Conservation (phyloP, 805 yeast species). For the Metahyphopichia silvanorum region DNA sequence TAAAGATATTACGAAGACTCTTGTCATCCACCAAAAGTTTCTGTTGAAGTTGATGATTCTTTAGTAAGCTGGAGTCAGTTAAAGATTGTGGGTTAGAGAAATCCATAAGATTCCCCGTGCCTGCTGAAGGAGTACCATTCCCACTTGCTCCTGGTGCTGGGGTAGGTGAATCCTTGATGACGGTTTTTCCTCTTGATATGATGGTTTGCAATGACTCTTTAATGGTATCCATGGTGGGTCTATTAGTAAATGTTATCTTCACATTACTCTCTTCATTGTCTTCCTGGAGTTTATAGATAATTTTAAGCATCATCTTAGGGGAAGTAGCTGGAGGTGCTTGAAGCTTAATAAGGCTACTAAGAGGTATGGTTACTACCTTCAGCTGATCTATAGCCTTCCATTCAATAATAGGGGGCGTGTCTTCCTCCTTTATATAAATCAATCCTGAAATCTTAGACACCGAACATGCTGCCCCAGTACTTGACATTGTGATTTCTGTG, state of each 20-base stretch:
- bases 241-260: conserved; percentile 61
- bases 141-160: conserved; percentile 5
- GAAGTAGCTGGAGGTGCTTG: conserved; percentile 69
- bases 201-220: conserved; percentile 66
- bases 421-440: conserved; percentile 38
- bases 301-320: conserved; percentile 63
- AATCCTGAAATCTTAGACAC: conserved; percentile 40
- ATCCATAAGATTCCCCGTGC: conserved; percentile 12
- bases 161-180: conserved; percentile 37
- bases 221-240: conserved; percentile 73
- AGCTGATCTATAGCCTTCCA: conserved; percentile 44
- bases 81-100: conserved; percentile 24
- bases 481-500: too few relatives aligned
- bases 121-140: conserved; percentile 10
- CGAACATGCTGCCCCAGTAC: conserved; percentile 44
- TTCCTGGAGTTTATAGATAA: conserved; percentile 44
- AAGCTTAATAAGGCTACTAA: conserved; percentile 38
- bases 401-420: conserved; percentile 37
- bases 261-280: conserved; percentile 26
- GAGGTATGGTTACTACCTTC: conserved; percentile 29
- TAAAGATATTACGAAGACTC: conserved; percentile 67
- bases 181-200: conserved; percentile 62
- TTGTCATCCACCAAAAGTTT: conserved; percentile 68
- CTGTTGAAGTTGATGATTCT: conserved; percentile 77
- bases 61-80: conserved; percentile 49